A percentile compares a stretch with the other conserved stretches of the same genome.
These are phyloP conservation scores for Lithohypha guttulata DNA, from an alignment of 2,329 filamentous ascomycete genomes.

Conservation along the genomic window DNA sequence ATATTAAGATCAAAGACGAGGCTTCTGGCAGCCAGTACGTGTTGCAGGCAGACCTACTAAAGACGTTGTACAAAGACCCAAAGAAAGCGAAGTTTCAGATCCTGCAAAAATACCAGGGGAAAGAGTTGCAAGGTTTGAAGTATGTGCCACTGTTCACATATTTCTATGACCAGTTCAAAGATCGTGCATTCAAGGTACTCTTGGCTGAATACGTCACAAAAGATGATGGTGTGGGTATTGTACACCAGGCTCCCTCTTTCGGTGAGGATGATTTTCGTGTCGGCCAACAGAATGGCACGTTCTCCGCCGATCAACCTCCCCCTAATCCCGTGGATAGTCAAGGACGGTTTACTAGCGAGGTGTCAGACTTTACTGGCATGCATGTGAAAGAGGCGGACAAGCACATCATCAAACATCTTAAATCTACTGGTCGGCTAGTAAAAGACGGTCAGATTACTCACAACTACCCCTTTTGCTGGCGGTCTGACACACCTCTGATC, in stretches of 20 bases:
- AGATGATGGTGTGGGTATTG: conserved; percentile 76
- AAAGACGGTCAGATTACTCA: conserved; percentile 72
- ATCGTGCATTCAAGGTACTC: conserved; percentile 64
- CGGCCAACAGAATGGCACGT: conserved; percentile 59
- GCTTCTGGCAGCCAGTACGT: conserved; percentile 68
- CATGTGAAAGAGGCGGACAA: conserved; percentile 84
- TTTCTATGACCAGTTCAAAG: conserved; percentile 73
- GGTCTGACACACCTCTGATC: conserved; percentile 78
- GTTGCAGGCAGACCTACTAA: conserved; percentile 63
- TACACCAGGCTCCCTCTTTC: conserved; percentile 79
- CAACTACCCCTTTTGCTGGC: conserved; percentile 78
- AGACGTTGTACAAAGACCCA: conserved; percentile 76
- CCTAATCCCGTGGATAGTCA: conserved; percentile 74
- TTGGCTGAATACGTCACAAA: conserved; percentile 72
- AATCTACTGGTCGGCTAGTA: conserved; percentile 60
- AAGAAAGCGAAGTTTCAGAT: conserved; percentile 83
- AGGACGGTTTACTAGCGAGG: conserved; percentile 62
- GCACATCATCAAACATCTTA: conserved; percentile 74
- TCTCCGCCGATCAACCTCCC: conserved; percentile 60
- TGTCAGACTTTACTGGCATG: conserved; percentile 66
- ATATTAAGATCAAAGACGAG: conserved; percentile 69
- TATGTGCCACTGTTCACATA: conserved; percentile 77
- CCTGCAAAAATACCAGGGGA: conserved; percentile 61
- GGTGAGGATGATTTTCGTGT: conserved; percentile 86
- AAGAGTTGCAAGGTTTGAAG: conserved; percentile 69